phyloP scores from a whole-genome alignment of 331 rosid genomes.

The Rhamnella rubrinervis region DNA sequence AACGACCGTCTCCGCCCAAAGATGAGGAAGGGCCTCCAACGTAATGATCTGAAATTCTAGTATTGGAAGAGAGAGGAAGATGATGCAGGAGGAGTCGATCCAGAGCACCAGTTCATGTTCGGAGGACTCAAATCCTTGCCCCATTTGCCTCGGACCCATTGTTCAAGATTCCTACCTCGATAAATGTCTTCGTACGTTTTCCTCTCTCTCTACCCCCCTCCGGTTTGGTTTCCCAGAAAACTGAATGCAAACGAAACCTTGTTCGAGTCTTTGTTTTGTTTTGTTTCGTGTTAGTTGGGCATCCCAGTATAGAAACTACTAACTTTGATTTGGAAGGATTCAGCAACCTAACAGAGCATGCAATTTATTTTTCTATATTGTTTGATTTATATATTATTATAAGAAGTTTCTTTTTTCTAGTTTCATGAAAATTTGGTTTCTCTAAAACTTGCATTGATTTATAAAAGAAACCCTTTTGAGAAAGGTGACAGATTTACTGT shows the following conservation, averaged over 20 bases:
- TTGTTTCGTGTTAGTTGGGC: too few relatives aligned
- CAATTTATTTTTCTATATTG: too few relatives aligned
- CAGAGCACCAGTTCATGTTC: constrained; percentile 18
- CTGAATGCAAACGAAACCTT: background rate
- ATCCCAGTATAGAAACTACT: too few relatives aligned
- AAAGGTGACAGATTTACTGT: background rate
- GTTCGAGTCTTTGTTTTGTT: background rate
- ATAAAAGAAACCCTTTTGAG: too few relatives aligned
- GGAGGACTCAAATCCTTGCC: constrained; percentile 52
- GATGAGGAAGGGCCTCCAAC: too few relatives aligned
- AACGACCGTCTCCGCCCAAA: too few relatives aligned
- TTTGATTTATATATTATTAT: too few relatives aligned
- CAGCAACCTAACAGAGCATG: too few relatives aligned
- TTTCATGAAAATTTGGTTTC: constrained; percentile 6
- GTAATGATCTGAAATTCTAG: too few relatives aligned
- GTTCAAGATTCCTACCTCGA: constrained; percentile 70
- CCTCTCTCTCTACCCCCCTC: constrained; percentile 11
- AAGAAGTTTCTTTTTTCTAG: too few relatives aligned
- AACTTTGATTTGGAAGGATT: too few relatives aligned
- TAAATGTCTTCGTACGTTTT: constrained; percentile 63
- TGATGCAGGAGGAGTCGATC: constrained; percentile 25
- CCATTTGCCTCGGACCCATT: constrained; percentile 68
- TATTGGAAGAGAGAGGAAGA: background rate
- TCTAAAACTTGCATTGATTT: background rate
- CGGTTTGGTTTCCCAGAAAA: constrained; percentile 10